phyloP scores from a whole-genome alignment of 2,329 filamentous ascomycete genomes.

The Endoconidiophora laricicola region DNA sequence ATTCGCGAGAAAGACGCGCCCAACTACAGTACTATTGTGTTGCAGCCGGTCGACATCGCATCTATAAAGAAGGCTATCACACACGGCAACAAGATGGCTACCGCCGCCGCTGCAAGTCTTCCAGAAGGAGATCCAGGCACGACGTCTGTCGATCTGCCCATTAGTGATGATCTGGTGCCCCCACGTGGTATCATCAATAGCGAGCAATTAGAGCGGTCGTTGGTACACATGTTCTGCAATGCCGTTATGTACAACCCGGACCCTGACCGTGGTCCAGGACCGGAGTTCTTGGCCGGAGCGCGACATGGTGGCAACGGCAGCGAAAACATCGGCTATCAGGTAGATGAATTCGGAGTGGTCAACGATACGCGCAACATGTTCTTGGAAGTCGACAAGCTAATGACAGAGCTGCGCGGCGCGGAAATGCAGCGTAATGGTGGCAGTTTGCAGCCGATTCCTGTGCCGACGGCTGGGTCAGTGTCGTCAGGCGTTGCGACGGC shows the following conservation, averaged over 20 bases:
- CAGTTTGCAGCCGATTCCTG: conserved; percentile 15
- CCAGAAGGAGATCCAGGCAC: conserved; percentile 39
- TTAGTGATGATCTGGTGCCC: conserved; percentile 62
- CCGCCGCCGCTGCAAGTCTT: conserved; percentile 42
- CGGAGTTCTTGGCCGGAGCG: conserved; percentile 34
- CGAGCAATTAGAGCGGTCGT: conserved; percentile 76
- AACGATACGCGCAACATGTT: conserved; percentile 84
- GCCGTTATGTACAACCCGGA: conserved; percentile 97
- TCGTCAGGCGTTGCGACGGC: conserved; percentile 16
- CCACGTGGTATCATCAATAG: conserved; percentile 88
- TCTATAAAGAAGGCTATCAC: conserved; percentile 60
- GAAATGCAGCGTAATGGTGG: conserved; percentile 37
- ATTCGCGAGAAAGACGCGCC: conserved; percentile 61
- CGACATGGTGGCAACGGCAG: conserved; percentile 22
- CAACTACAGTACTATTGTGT: conserved; percentile 56
- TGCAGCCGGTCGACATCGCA: conserved; percentile 62
- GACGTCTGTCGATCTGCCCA: conserved; percentile 45
- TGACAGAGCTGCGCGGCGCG: conserved; percentile 59
- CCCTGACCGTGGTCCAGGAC: conserved; percentile 51
- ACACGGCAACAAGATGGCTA: conserved; percentile 50
- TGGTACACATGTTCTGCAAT: conserved; percentile 94
- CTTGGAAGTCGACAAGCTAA: conserved; percentile 63
- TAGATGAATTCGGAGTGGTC: conserved; percentile 73
- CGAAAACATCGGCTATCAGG: conserved; percentile 41
- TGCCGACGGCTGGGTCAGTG: conserved; percentile 12